phyloP scores from a whole-genome alignment of 1,139 yeast genomes.

The Geotrichum carabidarum region DNA sequence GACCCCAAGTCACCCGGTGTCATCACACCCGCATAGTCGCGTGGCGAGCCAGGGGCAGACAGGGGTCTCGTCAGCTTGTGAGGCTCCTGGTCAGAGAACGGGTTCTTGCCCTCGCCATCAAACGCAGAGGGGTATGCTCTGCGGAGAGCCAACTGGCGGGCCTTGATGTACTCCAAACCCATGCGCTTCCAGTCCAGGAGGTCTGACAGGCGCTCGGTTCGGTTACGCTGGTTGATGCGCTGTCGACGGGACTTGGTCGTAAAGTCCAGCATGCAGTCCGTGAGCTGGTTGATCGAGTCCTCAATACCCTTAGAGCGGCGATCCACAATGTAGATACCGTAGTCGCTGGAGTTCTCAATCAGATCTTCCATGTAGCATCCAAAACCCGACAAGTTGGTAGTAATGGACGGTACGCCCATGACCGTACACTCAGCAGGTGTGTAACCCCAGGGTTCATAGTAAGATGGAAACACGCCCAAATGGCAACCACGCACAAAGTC shows the following conservation, averaged over 20 bases:
- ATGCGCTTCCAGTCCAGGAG: conserved; percentile 94
- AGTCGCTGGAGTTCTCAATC: conserved; percentile 89
- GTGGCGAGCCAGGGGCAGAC: conserved; percentile 94
- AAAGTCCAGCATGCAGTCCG: conserved; percentile 86
- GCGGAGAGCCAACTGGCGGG: conserved; percentile 84
- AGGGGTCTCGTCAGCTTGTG: conserved; percentile 83
- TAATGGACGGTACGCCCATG: conserved; percentile 98
- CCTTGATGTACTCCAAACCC: conserved; percentile 95
- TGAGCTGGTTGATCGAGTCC: conserved; percentile 86
- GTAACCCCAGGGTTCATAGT: conserved; percentile 99
- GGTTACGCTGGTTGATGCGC: conserved; percentile 94
- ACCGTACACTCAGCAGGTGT: conserved; percentile 99
- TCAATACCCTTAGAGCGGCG: conserved; percentile 90
- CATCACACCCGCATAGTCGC: conserved; percentile 59
- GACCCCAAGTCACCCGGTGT: conserved; percentile 99
- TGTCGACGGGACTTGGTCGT: conserved; percentile 88
- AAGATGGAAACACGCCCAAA: conserved; percentile 96
- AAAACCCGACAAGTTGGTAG: conserved; percentile 93
- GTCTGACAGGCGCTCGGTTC: conserved; percentile 91
- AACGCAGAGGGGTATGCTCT: conserved; percentile 91
- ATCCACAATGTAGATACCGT: conserved; percentile 95
- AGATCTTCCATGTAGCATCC: conserved; percentile 98
- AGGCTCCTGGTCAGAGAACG: conserved; percentile 41
- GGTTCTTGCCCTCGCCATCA: conserved; percentile 43
- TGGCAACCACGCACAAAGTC: conserved; percentile 98